These are phyloP conservation scores for Oenanthe javanica DNA, from an alignment of 140 eudicot genomes.

Conservation along the genomic window DNA sequence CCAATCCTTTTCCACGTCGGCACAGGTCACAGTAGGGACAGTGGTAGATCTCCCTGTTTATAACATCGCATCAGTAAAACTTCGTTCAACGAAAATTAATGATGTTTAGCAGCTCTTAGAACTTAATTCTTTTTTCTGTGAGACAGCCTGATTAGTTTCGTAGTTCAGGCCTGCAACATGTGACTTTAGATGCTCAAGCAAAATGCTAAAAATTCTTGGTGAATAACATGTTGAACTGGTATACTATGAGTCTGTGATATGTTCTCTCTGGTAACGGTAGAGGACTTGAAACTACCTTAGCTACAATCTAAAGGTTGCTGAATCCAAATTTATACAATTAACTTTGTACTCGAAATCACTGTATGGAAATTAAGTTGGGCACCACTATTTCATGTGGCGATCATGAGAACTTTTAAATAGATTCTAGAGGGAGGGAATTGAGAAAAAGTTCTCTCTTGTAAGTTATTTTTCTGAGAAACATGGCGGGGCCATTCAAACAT, in stretches of 20 bases:
- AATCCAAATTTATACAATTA: too few relatives aligned
- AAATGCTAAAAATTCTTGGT: too few relatives aligned
- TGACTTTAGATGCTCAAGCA: neutral
- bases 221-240: neutral
- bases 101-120: neutral
- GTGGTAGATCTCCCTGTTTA: slow-evolving; percentile 81
- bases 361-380: neutral
- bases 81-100: neutral
- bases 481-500: neutral
- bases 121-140: neutral
- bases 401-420: too few relatives aligned
- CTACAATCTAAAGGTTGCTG: too few relatives aligned
- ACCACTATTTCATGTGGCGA: neutral
- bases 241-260: too few relatives aligned
- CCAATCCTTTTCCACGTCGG: slow-evolving; percentile 86
- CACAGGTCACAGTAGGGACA: slow-evolving; percentile 92
- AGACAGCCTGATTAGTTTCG: neutral
- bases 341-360: neutral
- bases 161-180: neutral
- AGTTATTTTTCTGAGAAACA: neutral
- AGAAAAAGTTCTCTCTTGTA: neutral
- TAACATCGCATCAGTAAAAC: slow-evolving; percentile 9
- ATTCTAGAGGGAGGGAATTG: neutral
- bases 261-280: too few relatives aligned
- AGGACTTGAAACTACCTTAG: too few relatives aligned